Percentiles rank a stretch among this genome's conserved stretches.
Evolutionary conservation across 2,329 filamentous ascomycete species (phyloP).

Genomic region (Reticulascus tulasneorum): DNA sequence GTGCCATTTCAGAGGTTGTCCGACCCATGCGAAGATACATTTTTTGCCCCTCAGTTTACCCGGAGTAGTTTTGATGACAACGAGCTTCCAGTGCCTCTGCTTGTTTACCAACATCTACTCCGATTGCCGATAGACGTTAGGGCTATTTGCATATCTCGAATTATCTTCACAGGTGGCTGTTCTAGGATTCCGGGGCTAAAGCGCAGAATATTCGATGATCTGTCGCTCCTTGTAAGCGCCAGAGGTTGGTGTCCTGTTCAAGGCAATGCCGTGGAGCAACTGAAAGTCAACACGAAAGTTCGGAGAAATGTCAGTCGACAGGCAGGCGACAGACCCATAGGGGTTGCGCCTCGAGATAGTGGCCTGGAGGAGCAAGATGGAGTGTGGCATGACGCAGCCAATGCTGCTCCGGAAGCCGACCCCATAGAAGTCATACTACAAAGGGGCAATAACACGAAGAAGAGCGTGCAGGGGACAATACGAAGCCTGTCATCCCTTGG

Average conservation of each 20-base stretch:
- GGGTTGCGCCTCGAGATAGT: slow-evolving; percentile 11
- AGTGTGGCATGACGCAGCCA: slow-evolving; percentile 36
- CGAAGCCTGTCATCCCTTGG: slow-evolving; percentile 67
- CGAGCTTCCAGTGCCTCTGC: slow-evolving; percentile 71
- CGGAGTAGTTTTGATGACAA: slow-evolving; percentile 73
- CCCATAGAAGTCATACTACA: slow-evolving; percentile 56
- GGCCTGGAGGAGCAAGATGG: slow-evolving; percentile 26
- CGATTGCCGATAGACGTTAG: slow-evolving; percentile 77
- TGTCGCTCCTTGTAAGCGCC: slow-evolving; percentile 61
- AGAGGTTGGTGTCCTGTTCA: slow-evolving; percentile 75
- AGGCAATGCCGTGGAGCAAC: slow-evolving; percentile 61
- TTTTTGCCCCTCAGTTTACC: slow-evolving; percentile 59
- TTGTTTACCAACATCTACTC: slow-evolving; percentile 74
- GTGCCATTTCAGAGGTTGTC: slow-evolving; percentile 69
- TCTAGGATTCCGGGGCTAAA: slow-evolving; percentile 77
- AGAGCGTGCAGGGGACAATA: slow-evolving; percentile 52
- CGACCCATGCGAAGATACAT: slow-evolving; percentile 68
- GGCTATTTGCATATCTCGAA: slow-evolving; percentile 80
- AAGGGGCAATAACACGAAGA: slow-evolving; percentile 27
- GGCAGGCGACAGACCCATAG: slow-evolving; percentile 15
- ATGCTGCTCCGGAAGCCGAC: slow-evolving; percentile 47
- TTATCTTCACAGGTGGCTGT: slow-evolving; percentile 81
- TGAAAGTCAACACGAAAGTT: slow-evolving; percentile 42
- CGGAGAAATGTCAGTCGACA: slow-evolving; percentile 25
- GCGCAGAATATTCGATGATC: slow-evolving; percentile 69